phyloP scores from a whole-genome alignment of 2,329 filamentous ascomycete genomes.

The Seiridium unicorne region DNA sequence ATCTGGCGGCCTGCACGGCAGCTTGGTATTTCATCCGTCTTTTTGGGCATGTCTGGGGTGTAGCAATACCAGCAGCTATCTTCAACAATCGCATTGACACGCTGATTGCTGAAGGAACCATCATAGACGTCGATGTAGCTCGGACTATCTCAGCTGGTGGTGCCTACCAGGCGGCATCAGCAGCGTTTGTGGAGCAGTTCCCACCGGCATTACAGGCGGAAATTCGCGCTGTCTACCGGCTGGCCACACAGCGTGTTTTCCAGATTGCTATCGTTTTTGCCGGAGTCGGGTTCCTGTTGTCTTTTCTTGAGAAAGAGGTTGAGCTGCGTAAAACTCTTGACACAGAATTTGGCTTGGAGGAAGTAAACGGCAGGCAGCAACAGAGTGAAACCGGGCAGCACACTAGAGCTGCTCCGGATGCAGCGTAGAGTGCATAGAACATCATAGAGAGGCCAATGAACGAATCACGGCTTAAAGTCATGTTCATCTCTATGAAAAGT shows the following conservation, averaged over 20 bases:
- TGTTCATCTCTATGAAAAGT: no score
- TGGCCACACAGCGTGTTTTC: slow-evolving; percentile 3
- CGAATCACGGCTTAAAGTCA: no score
- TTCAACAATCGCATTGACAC: slow-evolving; percentile 23
- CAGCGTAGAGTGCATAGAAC: no score
- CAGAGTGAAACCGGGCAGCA: no score
- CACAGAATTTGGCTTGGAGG: slow-evolving; percentile 8
- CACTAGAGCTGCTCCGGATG: no score
- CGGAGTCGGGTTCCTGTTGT: slow-evolving; percentile 5
- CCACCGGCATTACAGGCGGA: not conserved
- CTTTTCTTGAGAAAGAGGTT: slow-evolving; percentile 3
- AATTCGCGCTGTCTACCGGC: not conserved
- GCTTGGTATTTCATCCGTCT: slow-evolving; percentile 38
- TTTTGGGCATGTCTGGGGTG: slow-evolving; percentile 40
- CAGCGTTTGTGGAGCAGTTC: slow-evolving; percentile 6
- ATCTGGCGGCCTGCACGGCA: slow-evolving; percentile 28
- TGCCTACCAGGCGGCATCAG: slow-evolving; percentile 8
- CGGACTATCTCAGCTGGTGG: not conserved
- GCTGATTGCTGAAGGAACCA: not conserved
- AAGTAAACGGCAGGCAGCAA: not conserved
- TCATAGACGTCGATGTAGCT: not conserved
- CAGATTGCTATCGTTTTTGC: slow-evolving; percentile 3
- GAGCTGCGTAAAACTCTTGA: slow-evolving; percentile 5
- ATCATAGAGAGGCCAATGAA: no score
- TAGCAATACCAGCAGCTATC: slow-evolving; percentile 36